Conservation (phyloP, 2,329 filamentous ascomycete species). For the Cryoendolithus antarcticus region DNA sequence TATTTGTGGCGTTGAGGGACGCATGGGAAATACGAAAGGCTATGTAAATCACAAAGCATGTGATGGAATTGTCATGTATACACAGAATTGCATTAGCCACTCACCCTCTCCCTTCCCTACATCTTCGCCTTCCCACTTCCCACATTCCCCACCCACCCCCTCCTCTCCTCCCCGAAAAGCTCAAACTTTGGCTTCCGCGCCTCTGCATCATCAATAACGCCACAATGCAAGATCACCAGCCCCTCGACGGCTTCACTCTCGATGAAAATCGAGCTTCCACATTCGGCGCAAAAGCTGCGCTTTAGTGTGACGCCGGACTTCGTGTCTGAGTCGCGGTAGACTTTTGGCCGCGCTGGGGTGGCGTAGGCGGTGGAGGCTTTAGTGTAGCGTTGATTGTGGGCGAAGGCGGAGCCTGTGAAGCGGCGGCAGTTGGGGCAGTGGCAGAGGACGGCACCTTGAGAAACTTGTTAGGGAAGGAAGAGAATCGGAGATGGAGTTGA, state of each 20-base stretch:
- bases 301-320: constrained; percentile 15
- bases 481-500: too few relatives aligned
- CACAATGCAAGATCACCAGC: constrained; percentile 1
- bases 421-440: constrained; percentile 19
- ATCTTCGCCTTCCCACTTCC: constrained; percentile 2
- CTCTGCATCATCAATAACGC: neutral
- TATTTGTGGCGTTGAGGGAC: too few relatives aligned
- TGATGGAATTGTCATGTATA: too few relatives aligned
- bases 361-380: constrained; percentile 14
- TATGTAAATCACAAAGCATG: too few relatives aligned
- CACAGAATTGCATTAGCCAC: too few relatives aligned
- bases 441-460: constrained; percentile 15
- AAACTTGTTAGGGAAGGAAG: too few relatives aligned
- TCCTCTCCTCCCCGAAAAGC: constrained; percentile 4
- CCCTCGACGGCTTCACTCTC: constrained; percentile 1
- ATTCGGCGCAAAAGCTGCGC: constrained; percentile 17
- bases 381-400: constrained; percentile 19
- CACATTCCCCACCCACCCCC: constrained; percentile 2
- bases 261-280: constrained; percentile 13
- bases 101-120: neutral
- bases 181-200: constrained; percentile 4
- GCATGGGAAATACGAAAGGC: too few relatives aligned
- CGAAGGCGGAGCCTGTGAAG: constrained; percentile 15
- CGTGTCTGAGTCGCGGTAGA: constrained; percentile 16
- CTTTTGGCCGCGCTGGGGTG: constrained; percentile 5